Percentiles rank a stretch among this genome's conserved stretches.
phyloP scores from a whole-genome alignment of 108 stramenopile species.

The Discostella stelligeroides region DNA sequence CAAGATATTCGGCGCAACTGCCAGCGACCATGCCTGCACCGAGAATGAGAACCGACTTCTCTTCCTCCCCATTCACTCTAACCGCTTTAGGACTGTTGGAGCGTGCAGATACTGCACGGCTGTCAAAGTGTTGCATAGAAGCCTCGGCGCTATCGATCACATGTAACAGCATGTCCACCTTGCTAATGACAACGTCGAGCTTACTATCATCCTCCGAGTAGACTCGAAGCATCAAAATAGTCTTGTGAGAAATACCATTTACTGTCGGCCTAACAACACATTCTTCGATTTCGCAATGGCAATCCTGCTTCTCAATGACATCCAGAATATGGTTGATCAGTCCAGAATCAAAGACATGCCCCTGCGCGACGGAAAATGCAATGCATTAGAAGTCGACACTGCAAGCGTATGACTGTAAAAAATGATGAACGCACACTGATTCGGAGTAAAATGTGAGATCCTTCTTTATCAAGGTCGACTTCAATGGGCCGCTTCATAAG shows the following conservation, averaged over 20 bases:
- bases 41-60: slow-evolving; percentile 70
- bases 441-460: slow-evolving; percentile 36
- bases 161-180: slow-evolving; percentile 53
- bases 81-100: slow-evolving; percentile 9
- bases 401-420: not conserved
- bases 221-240: slow-evolving; percentile 51
- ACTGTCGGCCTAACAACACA: slow-evolving; percentile 53
- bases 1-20: slow-evolving; percentile 70
- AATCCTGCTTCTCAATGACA: slow-evolving; percentile 63
- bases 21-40: slow-evolving; percentile 82
- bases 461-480: slow-evolving; percentile 9
- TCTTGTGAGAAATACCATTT: slow-evolving; percentile 35
- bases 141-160: slow-evolving; percentile 62
- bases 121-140: slow-evolving; percentile 50
- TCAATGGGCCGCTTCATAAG: slow-evolving; percentile 36
- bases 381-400: not conserved
- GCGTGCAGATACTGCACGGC: not conserved
- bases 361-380: slow-evolving; percentile 6
- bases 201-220: slow-evolving; percentile 42
- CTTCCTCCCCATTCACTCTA: slow-evolving; percentile 34
- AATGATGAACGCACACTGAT: slow-evolving; percentile 21
- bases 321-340: slow-evolving; percentile 86
- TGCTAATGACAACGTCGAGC: slow-evolving; percentile 43
- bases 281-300: slow-evolving; percentile 66
- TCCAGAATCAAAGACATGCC: slow-evolving; percentile 78